Conservation (phyloP, 129 eudicot genomes). For the Heracleum sosnowskyi region DNA sequence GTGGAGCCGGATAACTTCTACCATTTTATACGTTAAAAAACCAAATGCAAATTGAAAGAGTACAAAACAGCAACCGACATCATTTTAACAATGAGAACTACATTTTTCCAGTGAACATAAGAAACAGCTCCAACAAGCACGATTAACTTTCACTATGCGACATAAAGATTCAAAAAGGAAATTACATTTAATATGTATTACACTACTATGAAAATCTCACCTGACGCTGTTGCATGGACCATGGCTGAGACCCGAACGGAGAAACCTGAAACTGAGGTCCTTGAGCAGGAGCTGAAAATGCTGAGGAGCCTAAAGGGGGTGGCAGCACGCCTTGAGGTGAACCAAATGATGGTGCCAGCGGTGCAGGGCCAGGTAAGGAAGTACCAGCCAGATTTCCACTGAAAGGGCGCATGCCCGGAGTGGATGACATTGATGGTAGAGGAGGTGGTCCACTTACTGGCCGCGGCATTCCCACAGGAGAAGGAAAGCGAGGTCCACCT, state of each 20-base stretch:
- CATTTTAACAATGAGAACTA: background rate
- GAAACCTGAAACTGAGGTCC: constrained; percentile 19
- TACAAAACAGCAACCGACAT: background rate
- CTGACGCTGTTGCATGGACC: constrained; percentile 73
- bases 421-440: constrained; percentile 36
- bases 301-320: constrained; percentile 5
- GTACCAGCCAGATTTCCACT: constrained; percentile 42
- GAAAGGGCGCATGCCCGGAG: constrained; percentile 38
- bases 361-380: constrained; percentile 36
- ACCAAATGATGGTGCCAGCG: constrained; percentile 48
- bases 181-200: background rate
- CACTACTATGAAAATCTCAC: constrained; percentile 22
- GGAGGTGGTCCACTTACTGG: constrained; percentile 30
- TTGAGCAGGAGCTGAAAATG: constrained; percentile 44
- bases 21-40: background rate
- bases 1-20: background rate
- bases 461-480: background rate
- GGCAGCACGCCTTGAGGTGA: constrained; percentile 33
- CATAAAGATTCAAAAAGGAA: background rate
- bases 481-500: constrained; percentile 39
- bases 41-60: background rate
- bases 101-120: background rate
- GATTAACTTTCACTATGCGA: background rate
- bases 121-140: background rate
- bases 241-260: constrained; percentile 51